Conservation (phyloP, 106 monocot species). For the Phalaenopsis equestris region DNA sequence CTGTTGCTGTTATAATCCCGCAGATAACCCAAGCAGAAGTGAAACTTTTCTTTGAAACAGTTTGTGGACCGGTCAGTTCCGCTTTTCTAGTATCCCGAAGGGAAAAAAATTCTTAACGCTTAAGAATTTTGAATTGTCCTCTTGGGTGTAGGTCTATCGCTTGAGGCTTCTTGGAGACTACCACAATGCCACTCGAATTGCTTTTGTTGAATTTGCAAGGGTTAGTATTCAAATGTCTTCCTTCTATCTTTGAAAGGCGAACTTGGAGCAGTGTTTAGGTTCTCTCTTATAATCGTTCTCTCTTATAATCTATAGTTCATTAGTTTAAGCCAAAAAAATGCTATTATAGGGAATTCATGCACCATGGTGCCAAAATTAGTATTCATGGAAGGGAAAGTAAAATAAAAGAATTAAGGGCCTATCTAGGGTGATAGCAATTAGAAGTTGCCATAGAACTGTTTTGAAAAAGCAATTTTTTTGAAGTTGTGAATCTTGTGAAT, state of each 20-base stretch:
- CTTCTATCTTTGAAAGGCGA: not conserved
- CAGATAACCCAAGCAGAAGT: constrained; percentile 38
- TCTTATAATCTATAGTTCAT: not conserved
- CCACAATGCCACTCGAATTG: constrained; percentile 45
- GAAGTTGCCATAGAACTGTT: no score
- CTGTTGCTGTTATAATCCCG: not conserved
- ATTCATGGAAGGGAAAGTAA: no score
- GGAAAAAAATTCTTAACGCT: not conserved
- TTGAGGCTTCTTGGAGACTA: constrained; percentile 41
- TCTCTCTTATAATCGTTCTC: not conserved
- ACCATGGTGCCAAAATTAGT: no score
- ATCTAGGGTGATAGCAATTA: not conserved
- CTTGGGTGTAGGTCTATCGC: constrained; percentile 15
- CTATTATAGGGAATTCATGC: no score
- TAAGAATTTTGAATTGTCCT: not conserved
- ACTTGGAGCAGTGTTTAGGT: not conserved
- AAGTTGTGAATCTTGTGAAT: no score
- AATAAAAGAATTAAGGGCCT: no score
- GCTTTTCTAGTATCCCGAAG: not conserved
- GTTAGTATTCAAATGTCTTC: constrained; percentile 9
- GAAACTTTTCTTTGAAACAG: constrained; percentile 41
- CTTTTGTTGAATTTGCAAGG: constrained; percentile 45
- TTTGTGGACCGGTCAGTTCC: constrained; percentile 38
- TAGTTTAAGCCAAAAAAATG: no score
- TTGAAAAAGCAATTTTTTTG: no score